Percentiles rank a stretch among this genome's conserved stretches.
Evolutionary conservation across 208 protist species (phyloP).

Genomic region (Wallacemonas sp.): DNA sequence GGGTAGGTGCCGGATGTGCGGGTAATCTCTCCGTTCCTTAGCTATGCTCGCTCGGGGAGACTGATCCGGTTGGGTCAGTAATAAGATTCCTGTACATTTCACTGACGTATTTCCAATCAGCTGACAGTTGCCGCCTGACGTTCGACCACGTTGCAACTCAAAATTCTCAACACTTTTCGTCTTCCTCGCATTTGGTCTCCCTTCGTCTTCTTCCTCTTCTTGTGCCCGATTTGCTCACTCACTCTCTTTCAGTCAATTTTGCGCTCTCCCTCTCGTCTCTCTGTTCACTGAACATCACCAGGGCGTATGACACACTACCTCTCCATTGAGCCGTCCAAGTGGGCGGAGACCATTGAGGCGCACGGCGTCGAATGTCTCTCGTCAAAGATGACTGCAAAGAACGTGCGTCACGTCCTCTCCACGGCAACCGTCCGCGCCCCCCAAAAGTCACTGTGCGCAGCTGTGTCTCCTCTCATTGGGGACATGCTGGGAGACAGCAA

Average conservation of each 20-base stretch:
- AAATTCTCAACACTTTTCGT: no score
- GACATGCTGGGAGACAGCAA: constrained; percentile 43
- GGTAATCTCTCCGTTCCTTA: no score
- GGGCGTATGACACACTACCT: constrained; percentile 32
- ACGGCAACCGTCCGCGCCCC: constrained; percentile 56
- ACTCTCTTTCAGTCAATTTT: neutral
- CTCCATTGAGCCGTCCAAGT: constrained; percentile 63
- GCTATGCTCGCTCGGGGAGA: no score
- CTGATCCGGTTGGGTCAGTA: no score
- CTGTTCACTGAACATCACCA: neutral
- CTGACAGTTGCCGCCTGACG: no score
- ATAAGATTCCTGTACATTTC: no score
- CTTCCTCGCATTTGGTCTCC: no score
- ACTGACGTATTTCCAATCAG: no score
- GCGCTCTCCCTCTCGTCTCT: neutral
- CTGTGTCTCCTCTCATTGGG: constrained; percentile 44
- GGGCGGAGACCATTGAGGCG: constrained; percentile 55
- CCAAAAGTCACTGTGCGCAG: constrained; percentile 65
- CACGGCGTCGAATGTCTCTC: constrained; percentile 49
- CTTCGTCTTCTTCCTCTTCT: no score
- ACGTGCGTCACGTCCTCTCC: constrained; percentile 76
- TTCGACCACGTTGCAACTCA: no score
- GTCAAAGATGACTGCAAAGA: constrained; percentile 58
- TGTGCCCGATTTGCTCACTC: no score
- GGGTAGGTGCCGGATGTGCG: no score